These are phyloP conservation scores for Conoideocrella luteorostrata DNA, from an alignment of 2,329 filamentous ascomycete species.

Conservation along the genomic window DNA sequence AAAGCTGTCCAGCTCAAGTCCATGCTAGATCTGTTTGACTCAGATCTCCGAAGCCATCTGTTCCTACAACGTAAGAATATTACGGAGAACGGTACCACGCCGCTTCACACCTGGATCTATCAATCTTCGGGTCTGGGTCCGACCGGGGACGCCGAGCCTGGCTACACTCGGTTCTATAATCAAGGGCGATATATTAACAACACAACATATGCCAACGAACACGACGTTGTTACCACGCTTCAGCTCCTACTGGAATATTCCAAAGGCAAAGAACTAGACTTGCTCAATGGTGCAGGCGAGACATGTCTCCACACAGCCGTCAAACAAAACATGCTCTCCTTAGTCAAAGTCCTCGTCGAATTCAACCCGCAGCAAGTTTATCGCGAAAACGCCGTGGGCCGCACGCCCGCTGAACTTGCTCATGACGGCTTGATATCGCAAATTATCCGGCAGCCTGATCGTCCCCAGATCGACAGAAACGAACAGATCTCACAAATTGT, in stretches of 20 bases:
- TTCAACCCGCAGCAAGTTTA: slow-evolving; percentile 53
- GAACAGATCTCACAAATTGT: slow-evolving; percentile 10
- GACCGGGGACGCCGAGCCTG: slow-evolving; percentile 5
- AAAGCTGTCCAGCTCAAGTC: slow-evolving; percentile 29
- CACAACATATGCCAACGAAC: slow-evolving; percentile 17
- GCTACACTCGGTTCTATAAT: slow-evolving; percentile 9
- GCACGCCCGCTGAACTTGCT: slow-evolving; percentile 64
- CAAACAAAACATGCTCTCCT: slow-evolving; percentile 25
- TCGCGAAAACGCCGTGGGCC: slow-evolving; percentile 70
- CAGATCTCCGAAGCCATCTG: slow-evolving; percentile 48
- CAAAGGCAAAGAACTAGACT: slow-evolving; percentile 46
- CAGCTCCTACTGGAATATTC: slow-evolving; percentile 48
- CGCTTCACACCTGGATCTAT: slow-evolving; percentile 55
- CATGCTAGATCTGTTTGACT: slow-evolving; percentile 53
- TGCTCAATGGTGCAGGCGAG: slow-evolving; percentile 59
- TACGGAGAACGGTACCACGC: slow-evolving; percentile 49
- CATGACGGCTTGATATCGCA: slow-evolving; percentile 44
- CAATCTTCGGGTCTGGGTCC: slow-evolving; percentile 16
- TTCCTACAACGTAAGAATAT: slow-evolving; percentile 52
- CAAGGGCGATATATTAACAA: slow-evolving; percentile 6
- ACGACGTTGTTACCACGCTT: slow-evolving; percentile 35
- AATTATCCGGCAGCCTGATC: slow-evolving; percentile 23
- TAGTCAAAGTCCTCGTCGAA: slow-evolving; percentile 43
- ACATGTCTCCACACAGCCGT: slow-evolving; percentile 57
- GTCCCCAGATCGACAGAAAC: not conserved